A percentile compares a stretch with the other conserved stretches of the same genome.
Evolutionary conservation across 352 stramenopile species (phyloP).

Genomic region (Pythium chondricola): DNA sequence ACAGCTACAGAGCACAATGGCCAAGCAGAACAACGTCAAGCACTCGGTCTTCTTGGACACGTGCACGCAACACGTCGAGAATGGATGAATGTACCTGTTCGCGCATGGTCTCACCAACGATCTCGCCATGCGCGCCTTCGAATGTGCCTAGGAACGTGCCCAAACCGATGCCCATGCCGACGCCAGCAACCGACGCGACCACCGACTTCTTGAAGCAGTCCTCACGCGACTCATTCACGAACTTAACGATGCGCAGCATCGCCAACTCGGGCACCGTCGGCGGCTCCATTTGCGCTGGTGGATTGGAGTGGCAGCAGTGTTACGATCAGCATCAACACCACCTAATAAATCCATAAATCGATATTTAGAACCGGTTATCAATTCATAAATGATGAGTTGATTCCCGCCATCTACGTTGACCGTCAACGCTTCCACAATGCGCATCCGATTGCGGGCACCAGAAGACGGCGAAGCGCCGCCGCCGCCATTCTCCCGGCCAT

Average conservation of each 20-base stretch:
- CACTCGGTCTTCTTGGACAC: neutral
- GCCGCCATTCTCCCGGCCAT: neutral
- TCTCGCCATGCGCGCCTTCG: constrained; percentile 78
- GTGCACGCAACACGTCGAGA: no score
- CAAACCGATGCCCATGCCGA: constrained; percentile 71
- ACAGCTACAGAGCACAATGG: constrained; percentile 37
- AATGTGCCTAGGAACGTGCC: constrained; percentile 86
- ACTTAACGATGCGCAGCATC: constrained; percentile 50
- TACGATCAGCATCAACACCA: neutral
- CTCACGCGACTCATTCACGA: constrained; percentile 74
- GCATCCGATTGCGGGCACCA: constrained; percentile 57
- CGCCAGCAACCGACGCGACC: constrained; percentile 61
- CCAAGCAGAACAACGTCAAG: neutral
- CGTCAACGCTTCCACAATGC: no score
- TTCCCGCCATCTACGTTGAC: no score
- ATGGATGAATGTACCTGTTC: constrained; percentile 65
- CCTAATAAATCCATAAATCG: neutral
- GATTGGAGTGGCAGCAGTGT: neutral
- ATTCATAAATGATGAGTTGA: no score
- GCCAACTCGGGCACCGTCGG: constrained; percentile 30
- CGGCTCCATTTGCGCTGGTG: constrained; percentile 10
- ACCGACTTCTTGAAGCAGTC: constrained; percentile 84
- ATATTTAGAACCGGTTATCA: no score
- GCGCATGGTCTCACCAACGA: constrained; percentile 80
- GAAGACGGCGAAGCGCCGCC: constrained; percentile 30